Percentiles rank a stretch among this genome's conserved stretches.
phyloP scores from a whole-genome alignment of 257 asterid genomes.

The Knoxia roxburghii region DNA sequence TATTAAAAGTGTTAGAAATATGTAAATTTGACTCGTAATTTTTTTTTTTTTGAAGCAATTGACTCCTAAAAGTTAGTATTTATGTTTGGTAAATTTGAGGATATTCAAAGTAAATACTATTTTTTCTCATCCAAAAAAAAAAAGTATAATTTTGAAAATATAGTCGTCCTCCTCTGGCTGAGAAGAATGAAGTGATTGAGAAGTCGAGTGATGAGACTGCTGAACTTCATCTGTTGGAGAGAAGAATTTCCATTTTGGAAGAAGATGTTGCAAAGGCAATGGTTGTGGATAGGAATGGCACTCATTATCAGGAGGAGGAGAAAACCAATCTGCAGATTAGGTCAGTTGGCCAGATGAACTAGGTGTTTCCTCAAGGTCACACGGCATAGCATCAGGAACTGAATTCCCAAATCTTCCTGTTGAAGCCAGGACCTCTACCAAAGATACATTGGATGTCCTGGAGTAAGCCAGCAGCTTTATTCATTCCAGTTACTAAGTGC shows the following conservation, averaged over 20 bases:
- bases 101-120: no score
- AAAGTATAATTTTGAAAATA: no score
- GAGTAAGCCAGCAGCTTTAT: not conserved
- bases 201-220: no score
- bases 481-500: not conserved
- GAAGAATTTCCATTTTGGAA: constrained; percentile 1
- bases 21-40: no score
- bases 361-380: not conserved
- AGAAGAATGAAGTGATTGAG: not conserved
- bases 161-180: no score
- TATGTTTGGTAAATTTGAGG: no score
- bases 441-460: not conserved
- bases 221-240: not conserved
- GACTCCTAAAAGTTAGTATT: no score
- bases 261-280: not conserved
- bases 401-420: not conserved
- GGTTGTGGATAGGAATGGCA: not conserved
- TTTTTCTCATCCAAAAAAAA: no score
- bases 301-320: not conserved
- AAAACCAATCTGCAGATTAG: not conserved
- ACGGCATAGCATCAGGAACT: not conserved
- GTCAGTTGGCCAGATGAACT: not conserved
- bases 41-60: no score
- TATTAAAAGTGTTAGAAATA: no score
- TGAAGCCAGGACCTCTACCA: not conserved